A percentile compares a stretch with the other conserved stretches of the same genome.
Conservation (phyloP, 1,284 basidiomycete species). For the Serendipita sp. region DNA sequence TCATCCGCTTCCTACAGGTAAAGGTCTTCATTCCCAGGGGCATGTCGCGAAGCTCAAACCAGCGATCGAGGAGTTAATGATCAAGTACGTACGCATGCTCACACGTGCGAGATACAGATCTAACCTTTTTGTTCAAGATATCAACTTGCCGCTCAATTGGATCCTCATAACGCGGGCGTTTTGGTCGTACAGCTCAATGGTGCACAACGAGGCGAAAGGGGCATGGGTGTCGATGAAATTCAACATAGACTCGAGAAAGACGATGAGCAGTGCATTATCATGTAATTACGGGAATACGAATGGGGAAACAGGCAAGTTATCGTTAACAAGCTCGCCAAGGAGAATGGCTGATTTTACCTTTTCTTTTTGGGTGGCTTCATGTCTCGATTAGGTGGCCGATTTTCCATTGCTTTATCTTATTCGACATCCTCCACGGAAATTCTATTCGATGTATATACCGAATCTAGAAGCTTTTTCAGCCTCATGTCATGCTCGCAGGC, state of each 20-base stretch:
- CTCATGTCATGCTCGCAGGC: not conserved
- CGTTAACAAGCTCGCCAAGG: not conserved
- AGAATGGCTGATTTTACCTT: not conserved
- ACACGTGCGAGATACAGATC: not conserved
- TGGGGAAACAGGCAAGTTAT: not conserved
- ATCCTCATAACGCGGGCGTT: constrained; percentile 75
- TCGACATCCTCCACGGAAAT: not conserved
- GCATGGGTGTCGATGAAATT: constrained; percentile 46
- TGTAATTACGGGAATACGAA: constrained; percentile 32
- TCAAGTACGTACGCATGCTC: constrained; percentile 35
- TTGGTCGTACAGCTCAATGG: constrained; percentile 63
- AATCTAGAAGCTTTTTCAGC: not conserved
- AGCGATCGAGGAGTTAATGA: constrained; percentile 79
- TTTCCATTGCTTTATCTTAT: not conserved
- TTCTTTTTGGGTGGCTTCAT: not conserved
- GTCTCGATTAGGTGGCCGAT: not conserved
- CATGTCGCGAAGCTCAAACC: constrained; percentile 84
- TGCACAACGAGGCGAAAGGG: constrained; percentile 24
- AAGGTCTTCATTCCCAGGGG: constrained; percentile 75
- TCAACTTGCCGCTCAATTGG: constrained; percentile 59
- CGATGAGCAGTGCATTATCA: constrained; percentile 50
- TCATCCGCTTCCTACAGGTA: constrained; percentile 28
- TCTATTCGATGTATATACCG: not conserved
- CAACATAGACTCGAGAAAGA: constrained; percentile 36
- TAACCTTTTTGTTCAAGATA: constrained; percentile 32